Conservation (phyloP, 1,139 yeast species). For the Scheffersomyces illinoinensis region DNA sequence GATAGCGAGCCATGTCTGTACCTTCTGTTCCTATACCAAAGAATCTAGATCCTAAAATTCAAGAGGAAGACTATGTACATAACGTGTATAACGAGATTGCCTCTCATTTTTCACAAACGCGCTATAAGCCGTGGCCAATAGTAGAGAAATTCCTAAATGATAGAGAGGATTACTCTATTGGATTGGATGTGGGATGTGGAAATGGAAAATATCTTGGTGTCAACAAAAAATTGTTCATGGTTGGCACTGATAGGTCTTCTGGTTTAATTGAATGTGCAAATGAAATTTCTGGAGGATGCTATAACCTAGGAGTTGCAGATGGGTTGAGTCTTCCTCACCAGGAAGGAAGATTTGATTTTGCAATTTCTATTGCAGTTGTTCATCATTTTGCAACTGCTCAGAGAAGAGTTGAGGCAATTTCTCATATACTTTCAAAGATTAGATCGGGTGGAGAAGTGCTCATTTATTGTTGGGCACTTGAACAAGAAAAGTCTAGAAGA, state of each 20-base stretch:
- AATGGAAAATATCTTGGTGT: constrained; percentile 87
- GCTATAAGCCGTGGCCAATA: constrained; percentile 98
- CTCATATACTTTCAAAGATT: constrained; percentile 63
- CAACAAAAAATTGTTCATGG: constrained; percentile 62
- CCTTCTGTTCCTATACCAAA: constrained; percentile 33
- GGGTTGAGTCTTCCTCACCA: constrained; percentile 73
- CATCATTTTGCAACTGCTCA: constrained; percentile 91
- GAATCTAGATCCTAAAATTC: constrained; percentile 46
- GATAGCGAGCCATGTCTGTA: constrained; percentile 23
- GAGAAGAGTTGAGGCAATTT: constrained; percentile 74
- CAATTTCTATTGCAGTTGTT: constrained; percentile 91
- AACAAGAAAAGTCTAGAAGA: constrained; percentile 80
- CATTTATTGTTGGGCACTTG: constrained; percentile 95
- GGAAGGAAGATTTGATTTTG: constrained; percentile 70
- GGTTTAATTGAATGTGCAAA: constrained; percentile 76
- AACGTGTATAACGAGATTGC: constrained; percentile 91
- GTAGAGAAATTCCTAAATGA: constrained; percentile 67
- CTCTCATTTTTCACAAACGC: constrained; percentile 84
- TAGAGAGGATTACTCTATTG: constrained; percentile 38
- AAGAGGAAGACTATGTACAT: constrained; percentile 83
- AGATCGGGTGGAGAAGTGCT: constrained; percentile 65
- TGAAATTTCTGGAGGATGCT: constrained; percentile 37
- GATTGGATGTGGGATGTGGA: constrained; percentile 89
- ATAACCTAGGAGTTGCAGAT: constrained; percentile 64
- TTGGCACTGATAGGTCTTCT: constrained; percentile 84